phyloP scores from a whole-genome alignment of 441 rosid genomes.

The Euphorbia celastroides region DNA sequence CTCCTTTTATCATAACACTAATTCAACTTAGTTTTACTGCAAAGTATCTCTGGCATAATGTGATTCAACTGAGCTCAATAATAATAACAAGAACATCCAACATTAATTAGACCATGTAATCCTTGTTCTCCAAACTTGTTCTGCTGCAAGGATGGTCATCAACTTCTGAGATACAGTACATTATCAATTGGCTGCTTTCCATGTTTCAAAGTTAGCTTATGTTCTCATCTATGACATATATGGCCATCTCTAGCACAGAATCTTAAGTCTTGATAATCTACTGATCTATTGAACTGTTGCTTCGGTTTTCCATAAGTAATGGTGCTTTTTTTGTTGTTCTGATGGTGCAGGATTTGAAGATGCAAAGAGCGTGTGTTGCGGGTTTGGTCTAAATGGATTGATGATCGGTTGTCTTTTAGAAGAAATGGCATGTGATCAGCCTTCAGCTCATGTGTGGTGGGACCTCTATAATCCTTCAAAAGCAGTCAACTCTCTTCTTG shows the following conservation, averaged over 20 bases:
- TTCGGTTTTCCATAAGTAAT: too few species aligned
- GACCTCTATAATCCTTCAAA: constrained; percentile 60
- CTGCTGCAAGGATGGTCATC: not conserved
- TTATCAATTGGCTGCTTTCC: not conserved
- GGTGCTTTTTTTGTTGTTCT: too few species aligned
- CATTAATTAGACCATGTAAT: not conserved
- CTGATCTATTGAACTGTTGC: too few species aligned
- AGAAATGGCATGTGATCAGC: constrained; percentile 47
- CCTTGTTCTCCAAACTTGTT: not conserved
- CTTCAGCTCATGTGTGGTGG: constrained; percentile 55
- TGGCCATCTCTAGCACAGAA: not conserved
- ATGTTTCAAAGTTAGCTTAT: not conserved
- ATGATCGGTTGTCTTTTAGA: constrained; percentile 44
- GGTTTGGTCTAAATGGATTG: constrained; percentile 39
- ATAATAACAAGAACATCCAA: not conserved
- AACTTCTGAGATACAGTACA: not conserved
- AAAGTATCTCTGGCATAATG: not conserved
- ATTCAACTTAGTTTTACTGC: not conserved
- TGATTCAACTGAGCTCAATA: too few species aligned
- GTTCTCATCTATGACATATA: too few species aligned
- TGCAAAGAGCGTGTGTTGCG: constrained; percentile 43
- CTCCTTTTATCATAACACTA: not conserved
- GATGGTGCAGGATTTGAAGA: constrained; percentile 41
- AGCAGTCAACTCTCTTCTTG: constrained; percentile 42
- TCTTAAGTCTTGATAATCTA: not conserved